A percentile compares a stretch with the other conserved stretches of the same genome.
phyloP scores from a whole-genome alignment of 495 filamentous ascomycete species.

The Podospora didyma region DNA sequence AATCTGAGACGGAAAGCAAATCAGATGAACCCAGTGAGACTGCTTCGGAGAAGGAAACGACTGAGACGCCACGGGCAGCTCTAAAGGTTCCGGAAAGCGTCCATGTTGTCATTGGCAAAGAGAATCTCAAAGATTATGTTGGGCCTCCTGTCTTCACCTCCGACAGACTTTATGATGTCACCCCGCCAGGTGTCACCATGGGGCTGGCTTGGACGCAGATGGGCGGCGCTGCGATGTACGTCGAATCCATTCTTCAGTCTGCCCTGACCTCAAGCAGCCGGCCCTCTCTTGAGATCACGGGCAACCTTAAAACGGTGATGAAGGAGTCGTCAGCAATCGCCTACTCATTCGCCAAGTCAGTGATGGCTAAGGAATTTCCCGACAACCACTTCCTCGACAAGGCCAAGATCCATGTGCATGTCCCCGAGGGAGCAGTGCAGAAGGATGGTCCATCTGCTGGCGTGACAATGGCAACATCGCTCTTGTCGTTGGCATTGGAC shows the following conservation, averaged over 20 bases:
- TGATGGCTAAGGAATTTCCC: conserved; percentile 77
- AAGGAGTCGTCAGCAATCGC: conserved; percentile 93
- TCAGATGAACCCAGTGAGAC: conserved; percentile 10
- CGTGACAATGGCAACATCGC: conserved; percentile 92
- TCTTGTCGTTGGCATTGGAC: conserved; percentile 80
- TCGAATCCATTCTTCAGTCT: conserved; percentile 92
- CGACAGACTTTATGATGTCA: conserved; percentile 90
- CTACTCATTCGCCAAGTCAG: conserved; percentile 91
- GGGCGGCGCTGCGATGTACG: conserved; percentile 93
- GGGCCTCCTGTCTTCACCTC: conserved; percentile 93
- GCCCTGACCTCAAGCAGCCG: conserved; percentile 65
- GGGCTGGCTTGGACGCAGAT: conserved; percentile 98
- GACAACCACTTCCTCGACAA: conserved; percentile 95
- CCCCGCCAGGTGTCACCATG: conserved; percentile 97
- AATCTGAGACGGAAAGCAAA: conserved; percentile 34
- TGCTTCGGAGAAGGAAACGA: conserved; percentile 30
- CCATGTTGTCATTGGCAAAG: conserved; percentile 81
- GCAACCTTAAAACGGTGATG: conserved; percentile 95
- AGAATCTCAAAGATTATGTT: conserved; percentile 95
- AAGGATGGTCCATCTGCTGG: conserved; percentile 97
- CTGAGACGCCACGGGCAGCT: conserved; percentile 69
- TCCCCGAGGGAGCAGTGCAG: conserved; percentile 92
- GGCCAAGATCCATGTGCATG: conserved; percentile 92
- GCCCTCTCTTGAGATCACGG: conserved; percentile 82
- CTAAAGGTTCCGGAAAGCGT: conserved; percentile 84